phyloP scores from a whole-genome alignment of 805 yeast species.

The Pichia ethanolica region DNA sequence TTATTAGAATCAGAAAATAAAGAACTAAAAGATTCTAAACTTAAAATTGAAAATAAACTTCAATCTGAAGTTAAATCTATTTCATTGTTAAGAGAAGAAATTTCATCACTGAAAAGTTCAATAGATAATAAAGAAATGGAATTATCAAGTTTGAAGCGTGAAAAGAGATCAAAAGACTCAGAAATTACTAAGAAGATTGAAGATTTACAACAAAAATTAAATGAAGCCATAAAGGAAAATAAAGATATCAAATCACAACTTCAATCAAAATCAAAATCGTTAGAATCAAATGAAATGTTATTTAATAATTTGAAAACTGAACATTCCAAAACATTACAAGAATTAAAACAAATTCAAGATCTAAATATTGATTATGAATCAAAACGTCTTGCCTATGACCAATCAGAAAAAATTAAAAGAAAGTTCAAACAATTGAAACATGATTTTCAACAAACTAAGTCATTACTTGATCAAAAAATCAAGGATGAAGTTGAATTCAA shows the following conservation, averaged over 20 bases:
- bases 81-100: slow-evolving; percentile 22
- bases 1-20: slow-evolving; percentile 12
- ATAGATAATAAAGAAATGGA: slow-evolving; percentile 29
- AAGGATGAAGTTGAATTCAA: slow-evolving; percentile 37
- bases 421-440: slow-evolving; percentile 36
- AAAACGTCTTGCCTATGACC: slow-evolving; percentile 23
- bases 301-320: background rate
- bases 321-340: background rate
- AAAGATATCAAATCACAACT: slow-evolving; percentile 31
- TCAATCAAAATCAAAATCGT: background rate
- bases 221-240: slow-evolving; percentile 1
- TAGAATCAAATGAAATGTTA: background rate
- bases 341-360: slow-evolving; percentile 33
- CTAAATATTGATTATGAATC: slow-evolving; percentile 17
- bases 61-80: slow-evolving; percentile 9
- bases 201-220: slow-evolving; percentile 3
- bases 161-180: slow-evolving; percentile 5
- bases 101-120: slow-evolving; percentile 22
- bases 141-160: slow-evolving; percentile 16
- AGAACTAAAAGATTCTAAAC: slow-evolving; percentile 7
- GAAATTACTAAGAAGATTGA: background rate
- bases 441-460: slow-evolving; percentile 37
- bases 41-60: slow-evolving; percentile 3
- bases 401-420: slow-evolving; percentile 21
- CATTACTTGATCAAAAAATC: slow-evolving; percentile 34